Conservation (phyloP, 352 stramenopile genomes). For the Globisporangium viniferum region DNA sequence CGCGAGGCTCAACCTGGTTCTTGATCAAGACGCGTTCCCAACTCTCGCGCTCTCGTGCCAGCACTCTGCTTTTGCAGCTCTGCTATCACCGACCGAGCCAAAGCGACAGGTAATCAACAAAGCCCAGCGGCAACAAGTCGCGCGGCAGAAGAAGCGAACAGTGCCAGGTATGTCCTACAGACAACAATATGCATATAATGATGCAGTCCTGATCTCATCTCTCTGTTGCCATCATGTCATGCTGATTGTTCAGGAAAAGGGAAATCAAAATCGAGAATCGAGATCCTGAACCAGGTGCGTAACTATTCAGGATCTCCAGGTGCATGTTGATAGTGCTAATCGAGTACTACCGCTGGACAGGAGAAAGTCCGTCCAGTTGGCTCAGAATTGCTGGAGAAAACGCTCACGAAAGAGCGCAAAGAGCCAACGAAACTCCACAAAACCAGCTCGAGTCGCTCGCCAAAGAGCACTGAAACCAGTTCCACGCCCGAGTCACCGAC, state of each 20-base stretch:
- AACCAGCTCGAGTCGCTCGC: neutral
- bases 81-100: conserved; percentile 14
- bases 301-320: neutral
- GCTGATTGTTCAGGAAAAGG: neutral
- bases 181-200: neutral
- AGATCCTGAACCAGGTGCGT: neutral
- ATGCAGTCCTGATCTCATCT: neutral
- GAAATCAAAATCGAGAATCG: neutral
- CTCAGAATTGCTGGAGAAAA: neutral
- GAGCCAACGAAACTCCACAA: neutral
- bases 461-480: neutral
- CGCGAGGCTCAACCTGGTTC: conserved; percentile 4
- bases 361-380: neutral
- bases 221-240: neutral
- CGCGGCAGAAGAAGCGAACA: conserved; percentile 1
- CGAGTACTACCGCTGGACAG: neutral
- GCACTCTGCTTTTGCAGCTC: neutral
- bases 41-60: neutral
- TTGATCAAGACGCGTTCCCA: conserved; percentile 15
- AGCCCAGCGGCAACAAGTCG: conserved; percentile 13
- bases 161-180: neutral
- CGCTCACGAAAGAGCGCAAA: neutral
- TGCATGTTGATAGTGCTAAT: neutral
- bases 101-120: conserved; percentile 16
- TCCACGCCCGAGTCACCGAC: neutral